Evolutionary conservation across 306 rosid species (phyloP), one percentile per base, ranked within the genome.

Genomic region (Sicyos baderoa): DNA sequence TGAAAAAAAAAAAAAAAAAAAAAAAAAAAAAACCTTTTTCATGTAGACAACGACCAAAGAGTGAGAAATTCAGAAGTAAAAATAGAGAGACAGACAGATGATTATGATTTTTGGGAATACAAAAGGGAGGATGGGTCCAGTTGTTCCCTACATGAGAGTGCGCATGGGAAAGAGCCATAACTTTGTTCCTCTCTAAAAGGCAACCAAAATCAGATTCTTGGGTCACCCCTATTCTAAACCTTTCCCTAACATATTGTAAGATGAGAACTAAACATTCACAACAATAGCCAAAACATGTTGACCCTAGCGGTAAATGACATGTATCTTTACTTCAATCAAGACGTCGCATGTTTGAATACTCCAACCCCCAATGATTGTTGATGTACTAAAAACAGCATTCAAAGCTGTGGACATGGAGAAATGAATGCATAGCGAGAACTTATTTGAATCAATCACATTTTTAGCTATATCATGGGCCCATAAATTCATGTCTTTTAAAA

Each of bases 161-260:
- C 74, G 74, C 74, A 53, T 70, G 74, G 27, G 61, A 70, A 53
- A 70, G 62, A 70, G 17, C 74, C 74, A 70, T 70, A 53, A 70
- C 74, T 52, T 53, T 53, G 51, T 70, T 25, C 51, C 73, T 37
- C 15, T 12, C 50, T 13, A 10, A 70, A 32, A 18, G 59, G 12
- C 16, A 53, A 53, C 50, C 10, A 54, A 53, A 51, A 53, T 35
- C 62, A 27, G 42, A 53, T 49, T 23, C 7, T 68, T 27, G 59
- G 60, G 57, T 32, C 73, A 52, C 51, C 6, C 27, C 68, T 9
- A n/a, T 17, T 29, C 72, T 10, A 6, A 32, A 70, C 6, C 18
- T 53, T 70, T 70, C 51, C 55, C 23, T 44, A 7, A 19, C 54
- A 65, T 44, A 65, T 65, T 42, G 15, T 14, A 47, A 59, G 66